Evolutionary conservation across 106 monocot species (phyloP).

Genomic region (Narthecium ossifragum): DNA sequence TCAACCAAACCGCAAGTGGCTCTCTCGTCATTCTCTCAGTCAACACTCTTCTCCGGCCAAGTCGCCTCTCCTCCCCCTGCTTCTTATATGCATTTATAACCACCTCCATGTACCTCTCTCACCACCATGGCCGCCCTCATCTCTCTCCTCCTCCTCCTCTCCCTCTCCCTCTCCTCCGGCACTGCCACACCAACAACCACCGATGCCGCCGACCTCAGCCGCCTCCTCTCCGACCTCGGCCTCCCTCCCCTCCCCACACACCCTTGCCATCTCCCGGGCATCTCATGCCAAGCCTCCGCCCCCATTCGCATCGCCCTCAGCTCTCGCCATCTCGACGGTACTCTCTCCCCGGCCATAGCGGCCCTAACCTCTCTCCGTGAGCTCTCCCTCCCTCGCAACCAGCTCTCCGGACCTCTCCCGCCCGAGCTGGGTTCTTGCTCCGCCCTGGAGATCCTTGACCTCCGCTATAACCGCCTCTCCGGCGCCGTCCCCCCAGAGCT

Average conservation of each 20-base stretch:
- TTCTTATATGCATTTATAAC: no score
- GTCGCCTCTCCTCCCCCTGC: no score
- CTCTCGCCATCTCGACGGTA: slow-evolving; percentile 1
- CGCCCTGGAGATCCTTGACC: slow-evolving; percentile 19
- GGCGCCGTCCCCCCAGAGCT: slow-evolving; percentile 22
- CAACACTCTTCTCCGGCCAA: no score
- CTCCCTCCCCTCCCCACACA: not conserved
- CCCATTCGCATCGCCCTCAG: slow-evolving; percentile 5
- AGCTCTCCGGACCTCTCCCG: slow-evolving; percentile 16
- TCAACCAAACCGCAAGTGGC: no score
- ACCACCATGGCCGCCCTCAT: no score
- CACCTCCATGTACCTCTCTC: no score
- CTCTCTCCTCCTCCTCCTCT: slow-evolving; percentile 7
- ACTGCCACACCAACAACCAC: no score
- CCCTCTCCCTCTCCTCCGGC: not conserved
- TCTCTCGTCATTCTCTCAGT: no score
- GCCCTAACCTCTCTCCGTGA: not conserved
- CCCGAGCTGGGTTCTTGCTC: slow-evolving; percentile 7
- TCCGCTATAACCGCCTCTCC: slow-evolving; percentile 13
- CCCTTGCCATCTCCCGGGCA: slow-evolving; percentile 16
- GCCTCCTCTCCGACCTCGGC: slow-evolving; percentile 5
- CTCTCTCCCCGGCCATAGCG: slow-evolving; percentile 5
- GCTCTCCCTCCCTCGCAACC: slow-evolving; percentile 21
- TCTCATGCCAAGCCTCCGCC: not conserved
- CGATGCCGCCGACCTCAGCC: slow-evolving; percentile 11